Evolutionary conservation across 1,139 yeast species (phyloP), one percentile per base, ranked within the genome.

Genomic region (Geotrichum australiense): DNA sequence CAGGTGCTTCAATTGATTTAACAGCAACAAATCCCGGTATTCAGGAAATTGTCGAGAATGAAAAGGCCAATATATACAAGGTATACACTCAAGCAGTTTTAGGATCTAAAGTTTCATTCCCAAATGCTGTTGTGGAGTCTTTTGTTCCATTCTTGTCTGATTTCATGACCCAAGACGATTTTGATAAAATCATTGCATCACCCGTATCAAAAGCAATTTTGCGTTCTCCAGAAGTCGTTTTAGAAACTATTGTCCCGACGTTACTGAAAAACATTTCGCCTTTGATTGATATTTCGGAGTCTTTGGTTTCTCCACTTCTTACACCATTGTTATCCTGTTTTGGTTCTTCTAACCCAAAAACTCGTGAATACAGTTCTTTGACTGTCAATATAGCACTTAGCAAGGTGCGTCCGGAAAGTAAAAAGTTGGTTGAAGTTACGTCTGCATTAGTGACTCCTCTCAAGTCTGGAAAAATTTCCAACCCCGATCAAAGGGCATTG

Each of bases 211-310:
- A 84, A 57, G 74, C 93, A 0, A 70, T 82, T 39, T 68, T 91
- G 54, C 74, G 96, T 58, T 78, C 95, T 2, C 83, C 96, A 0
- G 97, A 87, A 57, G 63, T 69, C 27, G 74, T 86, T 0, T 73
- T 84, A 50, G 70, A 71, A 5, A 54, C 66, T 25, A 62, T 80
- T 12, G 56, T 76, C 16, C 79, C 81, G 0, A 63, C 68, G 2
- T 56, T 84, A 19, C 65, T 78, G 39, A 43, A 52, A 2, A 58
- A 66, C 25, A 47, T 78, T 12, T 48, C 66, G 4, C 48, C 57
- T 1, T 52, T 55, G 15, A 53, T 69, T 28, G 71, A 74, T 44
- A 50, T 71, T 7, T 52, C 69, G 6, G 56, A 59, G 15, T 47
- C 59, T n/a, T 61, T 77, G 19, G 78, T 27, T 3, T 53, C 55